Evolutionary conservation across 306 rosid species (phyloP).

Genomic region (Rosa persica): DNA sequence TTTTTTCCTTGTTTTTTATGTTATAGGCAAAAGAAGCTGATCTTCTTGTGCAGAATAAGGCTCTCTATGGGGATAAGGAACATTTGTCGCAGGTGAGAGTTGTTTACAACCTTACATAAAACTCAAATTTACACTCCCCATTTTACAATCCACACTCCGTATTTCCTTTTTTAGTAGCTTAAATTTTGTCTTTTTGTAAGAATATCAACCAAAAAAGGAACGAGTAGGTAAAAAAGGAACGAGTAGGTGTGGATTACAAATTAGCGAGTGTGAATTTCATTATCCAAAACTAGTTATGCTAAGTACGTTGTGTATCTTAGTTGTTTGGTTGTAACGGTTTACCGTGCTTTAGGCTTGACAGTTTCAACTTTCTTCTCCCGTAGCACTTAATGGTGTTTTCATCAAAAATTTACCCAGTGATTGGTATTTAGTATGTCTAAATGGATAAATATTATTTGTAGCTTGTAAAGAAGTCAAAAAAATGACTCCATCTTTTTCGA

Average conservation of each 20-base stretch:
- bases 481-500: not conserved
- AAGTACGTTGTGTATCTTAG: not conserved
- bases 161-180: not conserved
- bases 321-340: not conserved
- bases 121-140: not conserved
- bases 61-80: constrained; percentile 78
- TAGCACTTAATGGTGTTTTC: not conserved
- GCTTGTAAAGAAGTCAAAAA: not conserved
- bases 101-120: constrained; percentile 1
- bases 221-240: no score
- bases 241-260: no score
- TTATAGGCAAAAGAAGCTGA: constrained; percentile 85
- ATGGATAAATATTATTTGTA: not conserved
- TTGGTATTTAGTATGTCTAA: not conserved
- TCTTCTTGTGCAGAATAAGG: constrained; percentile 83
- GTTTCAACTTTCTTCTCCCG: not conserved
- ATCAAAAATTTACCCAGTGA: not conserved
- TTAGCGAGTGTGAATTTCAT: not conserved
- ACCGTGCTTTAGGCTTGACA: not conserved
- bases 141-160: not conserved
- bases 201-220: no score
- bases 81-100: constrained; percentile 79
- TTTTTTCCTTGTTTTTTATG: constrained; percentile 26
- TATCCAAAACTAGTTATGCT: not conserved
- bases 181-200: no score